Evolutionary conservation across 495 filamentous ascomycete genomes (phyloP).

Genomic region (Chlorociboria aeruginascens): DNA sequence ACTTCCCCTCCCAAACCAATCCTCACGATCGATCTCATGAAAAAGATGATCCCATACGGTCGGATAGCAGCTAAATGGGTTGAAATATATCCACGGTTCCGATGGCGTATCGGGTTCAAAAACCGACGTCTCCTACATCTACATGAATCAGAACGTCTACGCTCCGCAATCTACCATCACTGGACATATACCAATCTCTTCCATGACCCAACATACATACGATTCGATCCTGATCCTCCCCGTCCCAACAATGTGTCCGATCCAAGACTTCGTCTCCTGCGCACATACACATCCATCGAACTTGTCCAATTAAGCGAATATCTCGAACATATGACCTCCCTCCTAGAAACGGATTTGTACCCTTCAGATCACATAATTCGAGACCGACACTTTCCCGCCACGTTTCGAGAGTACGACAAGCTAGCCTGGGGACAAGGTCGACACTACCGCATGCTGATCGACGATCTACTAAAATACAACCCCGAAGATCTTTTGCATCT

Average conservation of each 20-base stretch:
- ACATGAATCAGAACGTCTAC: conserved; percentile 46
- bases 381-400: neutral
- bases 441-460: neutral
- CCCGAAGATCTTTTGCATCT: conserved; percentile 1
- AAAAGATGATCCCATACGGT: conserved; percentile 46
- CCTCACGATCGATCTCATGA: conserved; percentile 41
- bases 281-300: conserved; percentile 6
- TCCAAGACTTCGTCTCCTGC: conserved; percentile 14
- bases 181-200: conserved; percentile 40
- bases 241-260: conserved; percentile 2
- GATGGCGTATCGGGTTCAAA: conserved; percentile 48
- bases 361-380: conserved; percentile 2
- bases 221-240: conserved; percentile 14
- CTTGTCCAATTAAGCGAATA: conserved; percentile 3
- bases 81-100: conserved; percentile 53
- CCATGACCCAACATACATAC: conserved; percentile 14
- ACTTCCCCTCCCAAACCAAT: conserved; percentile 19
- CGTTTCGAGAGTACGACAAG: neutral
- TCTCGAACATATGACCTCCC: neutral
- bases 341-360: conserved; percentile 1
- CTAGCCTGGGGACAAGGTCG: neutral
- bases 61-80: conserved; percentile 51
- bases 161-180: conserved; percentile 55
- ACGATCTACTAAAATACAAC: neutral
- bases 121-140: conserved; percentile 47